Percentiles rank a stretch among this genome's conserved stretches.
phyloP scores from a whole-genome alignment of 1,284 basidiomycete species.

The Moniliella sp. region DNA sequence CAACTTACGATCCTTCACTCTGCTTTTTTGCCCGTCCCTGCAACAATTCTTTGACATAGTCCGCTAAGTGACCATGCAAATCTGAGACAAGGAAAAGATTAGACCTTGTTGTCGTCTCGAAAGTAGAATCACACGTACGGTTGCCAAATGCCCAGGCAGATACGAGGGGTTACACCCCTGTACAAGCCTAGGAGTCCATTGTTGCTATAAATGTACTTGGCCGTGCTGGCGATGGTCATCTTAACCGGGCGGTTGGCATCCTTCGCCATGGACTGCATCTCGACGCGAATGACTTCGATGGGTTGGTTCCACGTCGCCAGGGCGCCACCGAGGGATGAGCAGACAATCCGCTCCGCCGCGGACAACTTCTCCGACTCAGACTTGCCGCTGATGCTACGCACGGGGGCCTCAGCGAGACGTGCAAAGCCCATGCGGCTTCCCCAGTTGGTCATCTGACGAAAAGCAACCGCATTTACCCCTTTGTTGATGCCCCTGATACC shows the following conservation, averaged over 20 bases:
- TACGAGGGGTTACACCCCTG: conserved; percentile 85
- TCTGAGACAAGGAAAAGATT: conserved; percentile 6
- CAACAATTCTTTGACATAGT: conserved; percentile 49
- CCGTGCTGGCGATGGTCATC: conserved; percentile 70
- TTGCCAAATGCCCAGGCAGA: conserved; percentile 87
- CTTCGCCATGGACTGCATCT: conserved; percentile 97
- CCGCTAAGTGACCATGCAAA: conserved; percentile 97
- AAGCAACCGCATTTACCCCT: conserved; percentile 85
- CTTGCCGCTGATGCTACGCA: conserved; percentile 56
- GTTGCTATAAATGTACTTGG: conserved; percentile 77
- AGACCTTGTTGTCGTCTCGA: too few relatives aligned
- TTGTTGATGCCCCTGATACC: conserved; percentile 95
- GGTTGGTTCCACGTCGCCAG: not conserved
- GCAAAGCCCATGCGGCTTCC: conserved; percentile 95
- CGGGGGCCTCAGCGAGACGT: conserved; percentile 62
- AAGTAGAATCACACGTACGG: conserved; percentile 38
- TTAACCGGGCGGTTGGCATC: conserved; percentile 53
- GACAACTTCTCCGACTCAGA: conserved; percentile 52
- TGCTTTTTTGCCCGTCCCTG: too few relatives aligned
- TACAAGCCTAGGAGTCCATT: conserved; percentile 92
- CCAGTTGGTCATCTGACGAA: conserved; percentile 97
- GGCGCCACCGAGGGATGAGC: conserved; percentile 51
- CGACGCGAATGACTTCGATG: too few relatives aligned
- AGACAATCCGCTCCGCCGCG: conserved; percentile 63
- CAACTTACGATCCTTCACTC: too few relatives aligned